Evolutionary conservation across 106 monocot genomes (phyloP), one percentile per base, ranked within the genome.

Genomic region (Xerophyta viscosa): DNA sequence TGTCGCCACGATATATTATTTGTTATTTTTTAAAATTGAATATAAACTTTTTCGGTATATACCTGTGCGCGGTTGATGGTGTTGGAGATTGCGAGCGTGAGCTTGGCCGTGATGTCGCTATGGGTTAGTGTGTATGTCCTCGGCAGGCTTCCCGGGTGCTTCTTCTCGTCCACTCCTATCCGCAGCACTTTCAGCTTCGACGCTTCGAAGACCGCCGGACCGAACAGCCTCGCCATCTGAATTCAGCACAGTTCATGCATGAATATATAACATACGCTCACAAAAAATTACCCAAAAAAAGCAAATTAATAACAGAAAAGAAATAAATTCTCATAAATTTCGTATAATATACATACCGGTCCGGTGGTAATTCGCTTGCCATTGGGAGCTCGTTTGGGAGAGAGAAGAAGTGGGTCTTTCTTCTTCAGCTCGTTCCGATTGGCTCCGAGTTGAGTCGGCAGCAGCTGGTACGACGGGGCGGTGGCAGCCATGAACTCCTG

Each of bases 101-200:
- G 57, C 63, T 71, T 72, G 50, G 94, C 65, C 12, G 94, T 88
- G 52, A 94, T 54, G 50, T 94, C 94, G 66, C 94, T 94, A 70
- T 94, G 94, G 22, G 94, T 94, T 15, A 94, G 94, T 5, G 94
- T 94, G 59, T 94, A 94, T 15, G 94, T 59, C 51, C 94, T 69
- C 0, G 94, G 88, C 8, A 84, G 61, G 41, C 70, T 71, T 17
- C 56, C 80, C n/a, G 80, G 81, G 61, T 78, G 74, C 66, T 78
- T 76, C 74, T 69, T 73, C 60, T 64, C 70, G 50, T 87, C 84
- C 3, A 64, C 86, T 3, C 81, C 88, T 8, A 94, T 39, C 56
- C 88, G 84, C 36, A 84, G 48, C 8, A 94, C 94, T 58, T 84
- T 94, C 42, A 88, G 76, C 77, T 94, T 94, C 3, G 94, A 81